Evolutionary conservation across 1,284 basidiomycete species (phyloP).

Genomic region (Apiotrichum domesticum): DNA sequence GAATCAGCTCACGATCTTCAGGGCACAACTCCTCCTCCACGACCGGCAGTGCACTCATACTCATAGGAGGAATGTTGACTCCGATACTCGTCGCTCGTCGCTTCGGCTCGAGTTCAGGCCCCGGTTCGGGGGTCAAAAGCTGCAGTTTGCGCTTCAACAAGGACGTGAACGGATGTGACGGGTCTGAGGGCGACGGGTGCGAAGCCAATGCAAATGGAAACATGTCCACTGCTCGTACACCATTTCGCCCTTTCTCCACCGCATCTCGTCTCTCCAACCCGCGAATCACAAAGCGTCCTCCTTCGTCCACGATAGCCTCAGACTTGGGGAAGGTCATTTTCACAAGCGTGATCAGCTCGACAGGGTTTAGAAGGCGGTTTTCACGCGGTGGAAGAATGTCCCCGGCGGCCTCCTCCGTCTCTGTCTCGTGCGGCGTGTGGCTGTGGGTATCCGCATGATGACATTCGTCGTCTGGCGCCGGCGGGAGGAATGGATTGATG

Average conservation of each 20-base stretch:
- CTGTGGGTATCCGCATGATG: neutral
- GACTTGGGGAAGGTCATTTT: constrained; percentile 41
- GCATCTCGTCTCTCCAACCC: constrained; percentile 36
- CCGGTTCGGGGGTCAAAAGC: constrained; percentile 20
- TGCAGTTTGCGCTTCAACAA: constrained; percentile 32
- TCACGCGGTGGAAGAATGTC: constrained; percentile 2
- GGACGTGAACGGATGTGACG: constrained; percentile 27
- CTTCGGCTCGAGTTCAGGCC: neutral
- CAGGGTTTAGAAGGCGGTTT: constrained; percentile 35
- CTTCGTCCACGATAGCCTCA: constrained; percentile 31
- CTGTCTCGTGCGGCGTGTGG: neutral
- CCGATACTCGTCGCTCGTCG: constrained; percentile 10
- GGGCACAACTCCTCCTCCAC: constrained; percentile 15
- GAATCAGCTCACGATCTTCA: constrained; percentile 35
- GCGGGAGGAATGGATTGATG: constrained; percentile 16
- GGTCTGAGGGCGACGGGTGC: constrained; percentile 22
- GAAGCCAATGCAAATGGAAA: constrained; percentile 35
- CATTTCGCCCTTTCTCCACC: constrained; percentile 22
- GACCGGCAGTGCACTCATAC: neutral
- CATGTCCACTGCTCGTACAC: constrained; percentile 25
- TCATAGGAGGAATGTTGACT: constrained; percentile 6
- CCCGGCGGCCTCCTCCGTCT: neutral
- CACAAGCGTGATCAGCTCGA: constrained; percentile 37
- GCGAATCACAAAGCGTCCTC: constrained; percentile 35
- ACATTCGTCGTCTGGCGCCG: neutral